Evolutionary conservation across 2,329 filamentous ascomycete genomes (phyloP), one percentile per base, ranked within the genome.

Genomic region (Ambrosiella cleistominuta): DNA sequence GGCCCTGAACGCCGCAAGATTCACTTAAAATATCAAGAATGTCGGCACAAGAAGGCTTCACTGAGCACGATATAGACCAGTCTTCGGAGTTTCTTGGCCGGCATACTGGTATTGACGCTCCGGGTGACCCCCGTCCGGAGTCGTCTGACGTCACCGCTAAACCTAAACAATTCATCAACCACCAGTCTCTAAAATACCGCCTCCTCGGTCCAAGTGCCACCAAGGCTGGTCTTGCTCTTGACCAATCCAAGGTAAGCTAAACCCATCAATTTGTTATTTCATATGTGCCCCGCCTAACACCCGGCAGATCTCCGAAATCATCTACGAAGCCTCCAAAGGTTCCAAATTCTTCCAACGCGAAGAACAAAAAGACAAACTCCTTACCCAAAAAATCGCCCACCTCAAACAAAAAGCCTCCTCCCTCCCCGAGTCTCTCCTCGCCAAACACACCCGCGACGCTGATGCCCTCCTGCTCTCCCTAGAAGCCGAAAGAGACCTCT

Each of bases 281-380:
- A 11, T 8, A 19, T 19, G 35, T 51, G 13, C 15, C 15, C 17
- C 17, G 17, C 12, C 13, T 51, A 11, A 45, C 36, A 44, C 50
- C 36, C 9, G 8, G 36, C 36, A 85, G 82, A 89, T 98, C 54
- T 94, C 90, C 1, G 90, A 97, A 65, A 84, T 97, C 64, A 98
- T 98, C 61, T 97, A 96, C 71, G 88, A 95, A 68, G 89, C 90
- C 9, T 96, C 89, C 13, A 96, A 94, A 68, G 93, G 93, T 53
- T 95, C 88, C 63, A 96, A 95, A 68, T 98, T 85, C 72, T 98
- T 97, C 76, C 87, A 85, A 64, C 88, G 90, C 61, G 93, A 98
- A 69, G 85, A 95, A 67, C 77, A 73, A 59, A 85, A 83, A 64
- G 91, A 97, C 72, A 84, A 85, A 65, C 76, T 80, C 50, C 78